Conservation (phyloP, 1,284 basidiomycete genomes). For the Apiotrichum laibachii region DNA sequence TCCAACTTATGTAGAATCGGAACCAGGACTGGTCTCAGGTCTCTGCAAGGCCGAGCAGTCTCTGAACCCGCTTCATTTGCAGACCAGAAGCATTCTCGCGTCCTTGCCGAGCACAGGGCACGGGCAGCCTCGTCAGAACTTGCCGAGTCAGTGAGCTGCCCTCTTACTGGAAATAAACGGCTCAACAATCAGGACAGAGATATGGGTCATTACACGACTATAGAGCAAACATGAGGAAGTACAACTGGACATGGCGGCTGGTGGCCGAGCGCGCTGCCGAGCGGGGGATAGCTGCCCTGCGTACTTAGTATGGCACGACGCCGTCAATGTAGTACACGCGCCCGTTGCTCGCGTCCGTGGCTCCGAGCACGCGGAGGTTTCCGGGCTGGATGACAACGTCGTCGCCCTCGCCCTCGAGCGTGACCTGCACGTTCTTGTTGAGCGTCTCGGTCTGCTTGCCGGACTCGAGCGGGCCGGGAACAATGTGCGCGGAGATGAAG, state of each 20-base stretch:
- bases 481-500: conserved; percentile 44
- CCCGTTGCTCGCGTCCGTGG: conserved; percentile 46
- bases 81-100: too few relatives aligned
- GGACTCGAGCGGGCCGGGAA: conserved; percentile 28
- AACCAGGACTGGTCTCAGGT: too few relatives aligned
- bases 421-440: conserved; percentile 24
- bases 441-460: conserved; percentile 29
- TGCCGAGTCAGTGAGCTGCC: too few relatives aligned
- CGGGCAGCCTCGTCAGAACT: too few relatives aligned
- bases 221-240: not conserved
- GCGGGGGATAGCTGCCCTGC: not conserved
- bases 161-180: not conserved
- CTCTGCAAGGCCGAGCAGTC: too few relatives aligned
- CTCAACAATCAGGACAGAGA: not conserved
- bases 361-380: conserved; percentile 37
- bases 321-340: conserved; percentile 42
- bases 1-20: too few relatives aligned
- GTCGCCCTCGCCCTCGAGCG: conserved; percentile 26
- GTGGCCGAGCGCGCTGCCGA: not conserved
- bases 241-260: not conserved
- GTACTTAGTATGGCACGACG: conserved; percentile 25
- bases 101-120: too few relatives aligned
- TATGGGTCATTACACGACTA: not conserved
- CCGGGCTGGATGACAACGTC: conserved; percentile 40
- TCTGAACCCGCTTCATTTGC: too few relatives aligned